Evolutionary conservation across 768 basidiomycete genomes (phyloP), one percentile per base, ranked within the genome.

Genomic region (Bullera alba): DNA sequence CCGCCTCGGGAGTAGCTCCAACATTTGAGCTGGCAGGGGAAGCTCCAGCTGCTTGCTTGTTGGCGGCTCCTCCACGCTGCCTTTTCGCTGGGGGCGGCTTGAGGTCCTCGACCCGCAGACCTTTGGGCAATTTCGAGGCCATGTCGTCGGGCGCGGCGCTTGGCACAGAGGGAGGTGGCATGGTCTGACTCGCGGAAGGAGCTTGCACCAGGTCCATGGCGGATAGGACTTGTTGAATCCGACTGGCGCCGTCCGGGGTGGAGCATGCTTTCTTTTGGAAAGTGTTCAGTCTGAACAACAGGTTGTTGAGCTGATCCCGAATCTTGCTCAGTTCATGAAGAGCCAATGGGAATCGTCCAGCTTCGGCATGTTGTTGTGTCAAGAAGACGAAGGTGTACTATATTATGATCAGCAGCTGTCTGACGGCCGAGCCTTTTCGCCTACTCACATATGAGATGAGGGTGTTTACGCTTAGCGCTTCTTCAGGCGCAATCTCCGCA

Each of bases 91-190:
- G 58, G 25, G 65, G 65, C 2, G 62, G 65, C 41, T 67, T 67
- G 41, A 67, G 54, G 43, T 67, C 65, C 45, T 67, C 65, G 2
- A 67, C 60, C n/a, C 62, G 51, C 1, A 67, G 51, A 6, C 59
- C 55, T 25, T 61, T 62, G 5, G 60, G 61, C 34, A 63, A 42
- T 4, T 45, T 47, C 5, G 60, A 45, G 2, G 58, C 58, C 23
- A 61, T 49, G 4, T 52, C 56, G 28, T 58, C 56, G 2, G 43
- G 32, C n/a, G 8, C 10, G 12, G 42, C 23, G 42, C 12, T 10
- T 12, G 22, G 22, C 12, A 23, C 21, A 5, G 23, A 10, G 8
- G 35, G 3, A 2, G 16, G 22, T 7, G 38, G 12, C 29, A 26
- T 25, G 15, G 22, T 14, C 7, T n/a, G n/a, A n/a, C n/a, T n/a